Conservation (phyloP, 331 rosid species). For the Malus hybrid region DNA sequence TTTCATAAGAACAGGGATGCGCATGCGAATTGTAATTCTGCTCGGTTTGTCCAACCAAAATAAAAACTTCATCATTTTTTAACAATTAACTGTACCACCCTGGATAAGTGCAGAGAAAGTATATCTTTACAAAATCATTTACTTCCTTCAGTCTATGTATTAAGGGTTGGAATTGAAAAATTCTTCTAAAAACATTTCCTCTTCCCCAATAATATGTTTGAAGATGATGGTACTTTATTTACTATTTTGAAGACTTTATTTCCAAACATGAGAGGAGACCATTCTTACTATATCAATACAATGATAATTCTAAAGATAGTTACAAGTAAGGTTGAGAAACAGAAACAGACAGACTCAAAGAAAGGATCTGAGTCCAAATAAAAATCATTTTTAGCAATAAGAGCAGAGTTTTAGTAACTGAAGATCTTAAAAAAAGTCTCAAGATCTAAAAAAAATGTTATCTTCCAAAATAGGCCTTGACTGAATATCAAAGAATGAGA, state of each 20-base stretch:
- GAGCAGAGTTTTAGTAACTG: background rate
- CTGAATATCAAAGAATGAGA: background rate
- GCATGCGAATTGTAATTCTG: background rate
- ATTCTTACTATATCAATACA: background rate
- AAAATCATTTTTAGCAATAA: background rate
- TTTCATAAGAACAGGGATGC: background rate
- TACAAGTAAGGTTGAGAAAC: background rate
- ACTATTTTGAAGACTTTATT: background rate
- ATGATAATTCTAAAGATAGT: background rate
- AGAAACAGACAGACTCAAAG: background rate
- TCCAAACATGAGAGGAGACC: background rate
- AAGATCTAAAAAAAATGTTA: background rate
- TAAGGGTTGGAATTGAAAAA: background rate
- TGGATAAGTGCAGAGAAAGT: background rate
- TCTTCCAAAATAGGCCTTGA: background rate
- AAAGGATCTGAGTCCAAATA: background rate
- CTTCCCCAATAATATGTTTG: background rate
- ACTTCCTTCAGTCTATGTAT: background rate
- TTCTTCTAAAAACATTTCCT: background rate
- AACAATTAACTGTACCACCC: background rate
- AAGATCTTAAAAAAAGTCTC: background rate
- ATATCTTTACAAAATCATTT: background rate
- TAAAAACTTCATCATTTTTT: background rate
- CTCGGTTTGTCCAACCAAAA: background rate
- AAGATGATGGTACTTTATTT: background rate